Conservation (phyloP, 495 filamentous ascomycete species). For the Tuber borchii region DNA sequence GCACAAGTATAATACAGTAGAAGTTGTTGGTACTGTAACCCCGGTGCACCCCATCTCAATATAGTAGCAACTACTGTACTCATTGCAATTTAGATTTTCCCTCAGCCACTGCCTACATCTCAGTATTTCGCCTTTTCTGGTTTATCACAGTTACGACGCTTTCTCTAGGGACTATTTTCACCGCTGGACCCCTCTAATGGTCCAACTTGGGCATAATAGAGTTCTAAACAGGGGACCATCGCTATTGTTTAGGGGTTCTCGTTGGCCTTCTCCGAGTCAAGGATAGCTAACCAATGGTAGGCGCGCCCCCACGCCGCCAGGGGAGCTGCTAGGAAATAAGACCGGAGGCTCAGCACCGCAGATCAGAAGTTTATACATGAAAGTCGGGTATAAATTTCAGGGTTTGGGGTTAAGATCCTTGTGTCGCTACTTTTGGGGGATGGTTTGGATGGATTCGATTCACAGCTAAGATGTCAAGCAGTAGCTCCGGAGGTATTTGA, state of each 20-base stretch:
- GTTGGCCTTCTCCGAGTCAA: background rate
- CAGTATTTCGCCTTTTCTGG: too few relatives aligned
- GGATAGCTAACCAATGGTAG: background rate
- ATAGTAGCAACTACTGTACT: too few relatives aligned
- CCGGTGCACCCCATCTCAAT: too few relatives aligned
- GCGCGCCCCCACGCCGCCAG: background rate
- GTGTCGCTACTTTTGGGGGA: background rate
- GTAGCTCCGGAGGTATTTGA: background rate
- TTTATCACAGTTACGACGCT: too few relatives aligned
- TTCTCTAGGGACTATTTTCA: too few relatives aligned
- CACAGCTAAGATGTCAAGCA: background rate
- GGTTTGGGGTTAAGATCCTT: background rate
- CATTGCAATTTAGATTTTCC: too few relatives aligned
- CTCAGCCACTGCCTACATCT: too few relatives aligned
- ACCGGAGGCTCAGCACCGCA: background rate
- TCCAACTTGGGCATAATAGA: background rate
- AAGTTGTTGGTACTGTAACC: too few relatives aligned
- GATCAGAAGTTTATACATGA: background rate
- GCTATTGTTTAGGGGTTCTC: background rate
- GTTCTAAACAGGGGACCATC: background rate
- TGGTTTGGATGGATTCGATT: background rate
- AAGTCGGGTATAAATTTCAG: background rate
- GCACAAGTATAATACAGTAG: too few relatives aligned
- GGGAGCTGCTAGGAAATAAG: background rate
- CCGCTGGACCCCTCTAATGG: too few relatives aligned